Conservation (phyloP, 208 protist species). For the Trypanosoma platydactyli region DNA sequence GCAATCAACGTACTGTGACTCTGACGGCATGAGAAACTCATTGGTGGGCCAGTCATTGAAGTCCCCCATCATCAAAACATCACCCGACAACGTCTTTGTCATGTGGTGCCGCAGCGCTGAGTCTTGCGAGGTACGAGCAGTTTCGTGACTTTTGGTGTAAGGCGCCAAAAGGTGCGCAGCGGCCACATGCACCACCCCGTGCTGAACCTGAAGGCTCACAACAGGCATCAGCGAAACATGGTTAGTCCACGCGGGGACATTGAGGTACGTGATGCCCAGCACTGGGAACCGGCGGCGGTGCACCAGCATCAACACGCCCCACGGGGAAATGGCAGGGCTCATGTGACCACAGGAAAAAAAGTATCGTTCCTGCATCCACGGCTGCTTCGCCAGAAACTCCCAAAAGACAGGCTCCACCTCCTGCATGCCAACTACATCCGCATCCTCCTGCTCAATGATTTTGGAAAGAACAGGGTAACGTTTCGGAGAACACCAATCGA, state of each 20-base stretch:
- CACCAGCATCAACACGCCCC: slow-evolving; percentile 83
- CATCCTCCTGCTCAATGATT: slow-evolving; percentile 68
- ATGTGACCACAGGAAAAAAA: slow-evolving; percentile 62
- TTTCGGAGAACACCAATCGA: slow-evolving; percentile 89
- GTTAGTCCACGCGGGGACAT: slow-evolving; percentile 85
- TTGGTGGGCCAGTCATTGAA: slow-evolving; percentile 92
- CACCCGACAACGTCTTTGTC: slow-evolving; percentile 40
- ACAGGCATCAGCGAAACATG: slow-evolving; percentile 88
- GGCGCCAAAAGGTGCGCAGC: slow-evolving; percentile 81
- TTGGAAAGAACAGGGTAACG: slow-evolving; percentile 86
- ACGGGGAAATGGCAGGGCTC: slow-evolving; percentile 67
- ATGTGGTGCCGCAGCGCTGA: slow-evolving; percentile 58
- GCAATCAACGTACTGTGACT: slow-evolving; percentile 75
- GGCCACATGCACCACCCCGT: slow-evolving; percentile 45
- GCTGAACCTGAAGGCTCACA: slow-evolving; percentile 40
- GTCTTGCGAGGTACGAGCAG: slow-evolving; percentile 75
- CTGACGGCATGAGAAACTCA: slow-evolving; percentile 81
- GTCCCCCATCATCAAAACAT: slow-evolving; percentile 86
- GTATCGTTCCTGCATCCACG: slow-evolving; percentile 75
- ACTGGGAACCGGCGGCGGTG: slow-evolving; percentile 50
- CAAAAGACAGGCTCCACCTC: slow-evolving; percentile 85
- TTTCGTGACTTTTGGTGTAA: slow-evolving; percentile 72
- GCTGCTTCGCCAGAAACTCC: slow-evolving; percentile 63
- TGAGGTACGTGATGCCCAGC: slow-evolving; percentile 59
- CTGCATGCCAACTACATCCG: slow-evolving; percentile 90